phyloP scores from a whole-genome alignment of 805 yeast species.

The Metschnikowia dekortorum region DNA sequence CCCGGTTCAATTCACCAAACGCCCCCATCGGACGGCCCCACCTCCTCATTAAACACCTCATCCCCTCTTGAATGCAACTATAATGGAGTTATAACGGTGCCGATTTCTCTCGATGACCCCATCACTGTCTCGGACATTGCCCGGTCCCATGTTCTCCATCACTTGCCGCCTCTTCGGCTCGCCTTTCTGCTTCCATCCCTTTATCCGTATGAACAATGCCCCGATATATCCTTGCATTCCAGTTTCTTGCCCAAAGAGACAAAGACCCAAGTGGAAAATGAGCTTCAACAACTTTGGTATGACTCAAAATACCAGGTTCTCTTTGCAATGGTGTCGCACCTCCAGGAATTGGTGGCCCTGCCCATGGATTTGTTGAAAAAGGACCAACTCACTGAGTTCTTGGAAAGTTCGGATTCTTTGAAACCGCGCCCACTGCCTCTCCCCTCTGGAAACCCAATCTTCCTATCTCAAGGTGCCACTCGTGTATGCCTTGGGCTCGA shows the following conservation, averaged over 20 bases:
- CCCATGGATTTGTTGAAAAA: not conserved
- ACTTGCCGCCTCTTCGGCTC: conserved; percentile 31
- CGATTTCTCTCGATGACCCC: conserved; percentile 10
- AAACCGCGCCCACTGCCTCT: too few relatives aligned
- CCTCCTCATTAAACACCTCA: too few relatives aligned
- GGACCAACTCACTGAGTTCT: too few relatives aligned
- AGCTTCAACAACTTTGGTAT: conserved; percentile 30
- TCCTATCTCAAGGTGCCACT: not conserved
- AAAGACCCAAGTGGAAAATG: conserved; percentile 10
- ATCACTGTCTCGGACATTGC: not conserved
- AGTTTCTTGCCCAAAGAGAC: conserved; percentile 25
- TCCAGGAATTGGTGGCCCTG: conserved; percentile 11
- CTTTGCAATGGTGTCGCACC: conserved; percentile 40
- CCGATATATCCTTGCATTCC: conserved; percentile 23
- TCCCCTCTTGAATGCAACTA: not conserved
- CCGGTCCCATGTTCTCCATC: conserved; percentile 9
- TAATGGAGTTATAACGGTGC: conserved; percentile 6
- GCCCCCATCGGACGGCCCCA: too few relatives aligned
- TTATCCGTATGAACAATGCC: conserved; percentile 33
- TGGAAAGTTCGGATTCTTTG: too few relatives aligned
- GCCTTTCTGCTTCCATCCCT: conserved; percentile 25
- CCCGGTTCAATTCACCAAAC: too few relatives aligned
- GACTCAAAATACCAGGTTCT: conserved; percentile 35
- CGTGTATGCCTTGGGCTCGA: not conserved
- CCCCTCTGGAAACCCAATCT: conserved; percentile 6